Evolutionary conservation across 352 stramenopile species (phyloP).

Genomic region (Phytophthora pseudosyringae): DNA sequence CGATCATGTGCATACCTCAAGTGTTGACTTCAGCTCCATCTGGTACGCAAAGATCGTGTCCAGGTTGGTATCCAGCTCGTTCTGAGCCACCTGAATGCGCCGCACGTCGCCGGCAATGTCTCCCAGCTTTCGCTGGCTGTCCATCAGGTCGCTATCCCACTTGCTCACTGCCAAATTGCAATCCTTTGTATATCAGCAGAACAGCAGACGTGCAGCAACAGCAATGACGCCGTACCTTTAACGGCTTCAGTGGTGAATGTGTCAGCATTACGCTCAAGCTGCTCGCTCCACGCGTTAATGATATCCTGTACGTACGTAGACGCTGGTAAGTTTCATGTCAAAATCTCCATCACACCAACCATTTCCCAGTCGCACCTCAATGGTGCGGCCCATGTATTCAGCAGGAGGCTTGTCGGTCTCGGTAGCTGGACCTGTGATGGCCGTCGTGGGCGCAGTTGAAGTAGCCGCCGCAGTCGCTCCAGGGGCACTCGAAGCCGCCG

Average conservation of each 20-base stretch:
- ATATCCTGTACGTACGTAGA: slow-evolving; percentile 59
- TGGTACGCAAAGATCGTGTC: slow-evolving; percentile 91
- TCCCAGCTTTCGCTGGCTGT: slow-evolving; percentile 85
- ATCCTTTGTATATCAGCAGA: background rate
- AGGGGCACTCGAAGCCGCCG: slow-evolving; percentile 19
- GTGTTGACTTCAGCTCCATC: slow-evolving; percentile 89
- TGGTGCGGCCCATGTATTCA: slow-evolving; percentile 87
- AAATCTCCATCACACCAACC: background rate
- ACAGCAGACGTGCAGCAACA: slow-evolving; percentile 1
- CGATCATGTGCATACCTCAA: slow-evolving; percentile 57
- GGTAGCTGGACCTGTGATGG: slow-evolving; percentile 43
- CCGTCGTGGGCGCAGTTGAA: slow-evolving; percentile 31
- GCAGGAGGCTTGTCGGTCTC: slow-evolving; percentile 72
- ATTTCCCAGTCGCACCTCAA: slow-evolving; percentile 56
- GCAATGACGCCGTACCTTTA: slow-evolving; percentile 53
- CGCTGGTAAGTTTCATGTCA: slow-evolving; percentile 1
- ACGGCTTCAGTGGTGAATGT: slow-evolving; percentile 90
- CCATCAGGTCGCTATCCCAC: slow-evolving; percentile 87
- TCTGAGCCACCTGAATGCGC: slow-evolving; percentile 86
- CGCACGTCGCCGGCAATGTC: slow-evolving; percentile 85
- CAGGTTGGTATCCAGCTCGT: slow-evolving; percentile 86
- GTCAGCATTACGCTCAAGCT: slow-evolving; percentile 84
- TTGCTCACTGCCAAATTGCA: slow-evolving; percentile 63
- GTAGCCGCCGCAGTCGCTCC: slow-evolving; percentile 27
- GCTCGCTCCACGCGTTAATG: slow-evolving; percentile 91